Percentiles rank a stretch among this genome's conserved stretches.
These are phyloP conservation scores for Fraxinus angustifolia DNA, from an alignment of 305 asterid genomes.

Conservation along the genomic window DNA sequence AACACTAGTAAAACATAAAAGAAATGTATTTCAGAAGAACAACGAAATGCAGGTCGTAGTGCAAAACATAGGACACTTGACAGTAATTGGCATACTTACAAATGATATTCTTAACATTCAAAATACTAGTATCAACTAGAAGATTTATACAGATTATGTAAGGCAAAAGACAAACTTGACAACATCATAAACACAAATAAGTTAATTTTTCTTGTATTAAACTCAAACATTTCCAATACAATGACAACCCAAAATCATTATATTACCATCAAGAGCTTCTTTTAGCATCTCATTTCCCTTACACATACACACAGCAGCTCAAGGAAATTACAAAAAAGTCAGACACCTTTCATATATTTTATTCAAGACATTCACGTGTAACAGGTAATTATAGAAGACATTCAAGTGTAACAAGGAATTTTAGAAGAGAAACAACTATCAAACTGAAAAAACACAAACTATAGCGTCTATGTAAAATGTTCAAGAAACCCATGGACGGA, in stretches of 20 bases:
- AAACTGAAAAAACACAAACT: no score
- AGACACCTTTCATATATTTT: no score
- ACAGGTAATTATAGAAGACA: no score
- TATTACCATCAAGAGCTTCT: not conserved
- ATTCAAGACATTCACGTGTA: not conserved
- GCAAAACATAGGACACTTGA: not conserved
- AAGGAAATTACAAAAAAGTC: no score
- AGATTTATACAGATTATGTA: not conserved
- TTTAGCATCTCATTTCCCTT: not conserved
- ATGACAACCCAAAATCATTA: not conserved
- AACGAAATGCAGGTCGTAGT: not conserved
- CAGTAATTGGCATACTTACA: not conserved
- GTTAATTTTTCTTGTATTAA: not conserved
- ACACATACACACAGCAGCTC: not conserved
- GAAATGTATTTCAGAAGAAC: not conserved
- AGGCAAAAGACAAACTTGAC: not conserved
- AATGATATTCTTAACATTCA: not conserved
- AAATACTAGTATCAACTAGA: not conserved
- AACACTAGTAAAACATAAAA: not conserved
- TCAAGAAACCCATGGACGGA: no score
- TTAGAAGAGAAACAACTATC: slow-evolving; percentile 7
- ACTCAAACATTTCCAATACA: not conserved
- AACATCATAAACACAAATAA: not conserved
- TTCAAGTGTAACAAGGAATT: not conserved
- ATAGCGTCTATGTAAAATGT: no score